phyloP scores from a whole-genome alignment of 2,329 filamentous ascomycete species.

The Trichophyton benhamiae region DNA sequence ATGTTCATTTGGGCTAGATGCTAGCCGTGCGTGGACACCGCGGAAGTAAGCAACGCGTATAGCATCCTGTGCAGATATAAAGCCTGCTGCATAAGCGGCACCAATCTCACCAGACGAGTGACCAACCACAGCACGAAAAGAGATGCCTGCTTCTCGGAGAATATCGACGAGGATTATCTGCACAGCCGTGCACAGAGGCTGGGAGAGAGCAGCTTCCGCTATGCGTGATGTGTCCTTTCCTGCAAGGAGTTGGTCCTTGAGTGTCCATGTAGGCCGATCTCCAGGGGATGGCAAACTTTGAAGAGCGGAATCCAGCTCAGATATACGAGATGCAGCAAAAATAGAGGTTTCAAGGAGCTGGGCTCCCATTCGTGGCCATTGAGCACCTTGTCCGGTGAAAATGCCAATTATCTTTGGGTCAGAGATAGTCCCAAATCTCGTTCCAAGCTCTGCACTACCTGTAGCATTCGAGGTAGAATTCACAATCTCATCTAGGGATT shows the following conservation, averaged over 20 bases:
- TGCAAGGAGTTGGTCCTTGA: conserved; percentile 27
- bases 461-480: not conserved
- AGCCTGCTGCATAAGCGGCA: conserved; percentile 39
- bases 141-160: conserved; percentile 20
- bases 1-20: not conserved
- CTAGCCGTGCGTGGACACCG: conserved; percentile 23
- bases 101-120: conserved; percentile 41
- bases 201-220: conserved; percentile 7
- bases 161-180: conserved; percentile 13
- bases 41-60: conserved; percentile 37
- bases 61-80: conserved; percentile 31
- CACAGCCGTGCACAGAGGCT: conserved; percentile 15
- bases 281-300: not conserved
- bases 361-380: conserved; percentile 11
- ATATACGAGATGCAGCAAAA: not conserved
- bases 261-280: conserved; percentile 17
- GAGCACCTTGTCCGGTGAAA: conserved; percentile 15
- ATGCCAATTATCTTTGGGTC: conserved; percentile 6
- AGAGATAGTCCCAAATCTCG: not conserved
- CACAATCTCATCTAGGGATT: not conserved
- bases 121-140: conserved; percentile 29
- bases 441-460: not conserved
- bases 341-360: not conserved
- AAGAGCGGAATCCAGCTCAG: not conserved
- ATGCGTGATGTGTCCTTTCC: not conserved